Base-by-base conservation (phyloP, 306 rosid genomes). In the Rosa multiflora region DNA sequence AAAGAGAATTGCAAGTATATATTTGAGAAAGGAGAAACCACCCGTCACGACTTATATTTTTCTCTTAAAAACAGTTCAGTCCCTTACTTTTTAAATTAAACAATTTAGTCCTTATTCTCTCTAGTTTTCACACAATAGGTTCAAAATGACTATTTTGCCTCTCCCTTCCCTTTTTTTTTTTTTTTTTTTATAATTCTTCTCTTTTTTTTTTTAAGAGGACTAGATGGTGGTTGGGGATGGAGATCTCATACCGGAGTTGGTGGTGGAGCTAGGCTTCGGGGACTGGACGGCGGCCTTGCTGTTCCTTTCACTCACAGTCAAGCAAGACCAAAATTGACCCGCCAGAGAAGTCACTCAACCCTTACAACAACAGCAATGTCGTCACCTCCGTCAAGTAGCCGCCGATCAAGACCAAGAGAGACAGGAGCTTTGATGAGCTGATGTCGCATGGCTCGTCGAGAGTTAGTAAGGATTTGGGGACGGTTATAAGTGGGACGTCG, bases 381-480 rank as follows among this genome's bases (percentile, higher is more conserved):
- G 77, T 61, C 52, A 68, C 74, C 29, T 72, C 72, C 68, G 75
- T 80, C 62, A 91, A 86, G 56, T 93, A 94, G 61, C 89, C 94
- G 5, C 76, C 44, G 76, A 49, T 9, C 8, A 73, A 56, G n/a
- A 86, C 75, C 67, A 61, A 48, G 1, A 83, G 70, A 17, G 80
- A 85, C 39, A 74, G 69, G 86, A 88, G 95, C 84, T 92, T 94
- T 64, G 97, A 94, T 55, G 97, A 88, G 58, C 73, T 73, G 18
- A 62, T 80, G 44, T 51, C 83, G 10, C 90, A 91, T 20, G 87
- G 73, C 49, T 91, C 94, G 4, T 94, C 94, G 0, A 79, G 26
- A 43, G 47, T 8, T 1, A 85, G 91, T 79, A 85, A 40, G 85
- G 98, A 91, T 67, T 70, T 75, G 77, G 76, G 75, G 26, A 47